Percentiles rank a stretch among this genome's conserved stretches.
phyloP scores from a whole-genome alignment of 1,284 basidiomycete species.

The Moesziomyces parantarcticus region DNA sequence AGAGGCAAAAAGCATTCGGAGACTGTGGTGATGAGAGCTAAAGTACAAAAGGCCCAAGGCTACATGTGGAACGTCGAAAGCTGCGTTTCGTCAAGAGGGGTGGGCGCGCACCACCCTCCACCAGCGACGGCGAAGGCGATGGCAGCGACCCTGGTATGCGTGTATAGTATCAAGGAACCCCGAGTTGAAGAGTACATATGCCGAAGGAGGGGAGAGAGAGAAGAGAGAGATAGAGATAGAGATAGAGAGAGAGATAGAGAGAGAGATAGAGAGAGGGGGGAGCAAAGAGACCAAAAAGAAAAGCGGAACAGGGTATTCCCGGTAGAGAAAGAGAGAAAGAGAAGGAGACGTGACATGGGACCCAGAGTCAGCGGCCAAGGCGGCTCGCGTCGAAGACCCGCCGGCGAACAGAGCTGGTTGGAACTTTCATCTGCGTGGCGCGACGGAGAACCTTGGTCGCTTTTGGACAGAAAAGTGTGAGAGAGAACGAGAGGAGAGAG shows the following conservation, averaged over 20 bases:
- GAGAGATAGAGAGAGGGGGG: constrained; percentile 3
- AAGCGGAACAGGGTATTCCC: background rate
- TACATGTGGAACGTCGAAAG: background rate
- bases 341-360: background rate
- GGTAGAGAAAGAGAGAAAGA: background rate
- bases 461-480: background rate
- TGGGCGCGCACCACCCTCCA: constrained; percentile 1
- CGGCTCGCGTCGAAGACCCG: background rate
- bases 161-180: constrained; percentile 34
- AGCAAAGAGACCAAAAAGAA: background rate
- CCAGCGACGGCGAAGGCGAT: background rate
- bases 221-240: constrained; percentile 3
- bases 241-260: background rate
- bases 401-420: no score
- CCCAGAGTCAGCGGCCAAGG: background rate
- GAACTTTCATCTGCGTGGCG: no score
- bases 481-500: background rate
- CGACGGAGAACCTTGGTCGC: background rate
- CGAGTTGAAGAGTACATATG: constrained; percentile 23
- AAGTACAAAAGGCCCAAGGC: constrained; percentile 15
- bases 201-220: constrained; percentile 5
- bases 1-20: background rate
- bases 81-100: constrained; percentile 25
- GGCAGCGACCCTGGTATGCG: constrained; percentile 21
- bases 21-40: background rate